These are phyloP conservation scores for Coniochaeta sp. DNA, from an alignment of 2,329 filamentous ascomycete genomes.

Conservation along the genomic window DNA sequence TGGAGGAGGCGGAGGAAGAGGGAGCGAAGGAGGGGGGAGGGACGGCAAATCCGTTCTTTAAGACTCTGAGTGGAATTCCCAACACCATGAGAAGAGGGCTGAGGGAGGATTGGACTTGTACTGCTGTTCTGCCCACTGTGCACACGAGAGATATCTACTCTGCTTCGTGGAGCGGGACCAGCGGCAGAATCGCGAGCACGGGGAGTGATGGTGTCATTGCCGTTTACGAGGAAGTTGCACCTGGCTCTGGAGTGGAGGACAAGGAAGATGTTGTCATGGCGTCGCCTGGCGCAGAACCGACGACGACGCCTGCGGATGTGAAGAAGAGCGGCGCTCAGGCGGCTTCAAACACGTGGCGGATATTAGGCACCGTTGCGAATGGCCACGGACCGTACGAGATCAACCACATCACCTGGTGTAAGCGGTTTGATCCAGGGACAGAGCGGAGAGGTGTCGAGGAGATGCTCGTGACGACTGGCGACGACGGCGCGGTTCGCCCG, in stretches of 20 bases:
- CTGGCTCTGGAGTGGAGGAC: constrained; percentile 7
- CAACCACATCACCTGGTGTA: constrained; percentile 87
- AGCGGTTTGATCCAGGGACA: constrained; percentile 59
- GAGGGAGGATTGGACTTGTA: constrained; percentile 79
- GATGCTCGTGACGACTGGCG: constrained; percentile 82
- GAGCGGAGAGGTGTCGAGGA: constrained; percentile 59
- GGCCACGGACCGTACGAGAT: constrained; percentile 91
- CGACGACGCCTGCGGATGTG: constrained; percentile 5
- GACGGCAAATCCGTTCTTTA: constrained; percentile 18
- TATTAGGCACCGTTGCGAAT: constrained; percentile 60
- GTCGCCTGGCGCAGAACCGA: constrained; percentile 3
- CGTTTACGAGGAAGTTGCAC: constrained; percentile 61
- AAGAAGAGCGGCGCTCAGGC: neutral
- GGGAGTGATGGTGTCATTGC: constrained; percentile 80
- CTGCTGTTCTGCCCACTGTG: constrained; percentile 62
- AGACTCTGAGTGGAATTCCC: constrained; percentile 58
- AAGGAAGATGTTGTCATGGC: constrained; percentile 19
- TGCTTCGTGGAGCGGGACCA: constrained; percentile 71
- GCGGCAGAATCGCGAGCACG: constrained; percentile 75
- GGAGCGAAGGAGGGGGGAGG: constrained; percentile 12
- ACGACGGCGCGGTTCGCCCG: constrained; percentile 80
- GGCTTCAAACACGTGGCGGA: constrained; percentile 53
- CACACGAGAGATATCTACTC: constrained; percentile 83
- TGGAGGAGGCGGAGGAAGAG: constrained; percentile 37
- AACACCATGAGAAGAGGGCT: constrained; percentile 77